A percentile compares a stretch with the other conserved stretches of the same genome.
phyloP scores from a whole-genome alignment of 192 early-diverging fungal genomes.

The Coemansia sp. region DNA sequence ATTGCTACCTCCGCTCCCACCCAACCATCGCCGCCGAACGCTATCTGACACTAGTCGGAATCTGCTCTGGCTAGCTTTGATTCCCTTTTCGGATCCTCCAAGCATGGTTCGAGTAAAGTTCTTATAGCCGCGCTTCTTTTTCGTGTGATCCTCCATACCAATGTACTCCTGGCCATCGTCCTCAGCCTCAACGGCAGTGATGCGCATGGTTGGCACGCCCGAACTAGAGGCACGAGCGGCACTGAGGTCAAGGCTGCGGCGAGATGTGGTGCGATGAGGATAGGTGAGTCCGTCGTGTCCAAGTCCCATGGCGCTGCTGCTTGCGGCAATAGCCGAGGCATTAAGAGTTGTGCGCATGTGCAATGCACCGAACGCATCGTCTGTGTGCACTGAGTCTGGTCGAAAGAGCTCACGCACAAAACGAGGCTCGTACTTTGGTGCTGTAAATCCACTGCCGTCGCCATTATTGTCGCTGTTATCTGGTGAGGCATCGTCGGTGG shows the following conservation, averaged over 20 bases:
- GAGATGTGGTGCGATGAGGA: conserved; percentile 6
- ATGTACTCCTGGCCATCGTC: conserved; percentile 53
- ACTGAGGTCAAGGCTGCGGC: conserved; percentile 43
- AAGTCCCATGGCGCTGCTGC: not conserved
- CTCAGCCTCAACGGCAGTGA: conserved; percentile 54
- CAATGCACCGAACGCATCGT: conserved; percentile 17
- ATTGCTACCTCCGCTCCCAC: conserved; percentile 20
- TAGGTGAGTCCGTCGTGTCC: not conserved
- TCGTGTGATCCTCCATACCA: conserved; percentile 28
- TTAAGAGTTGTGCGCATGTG: conserved; percentile 17
- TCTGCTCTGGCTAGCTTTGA: conserved; percentile 23
- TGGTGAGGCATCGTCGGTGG: conserved; percentile 6
- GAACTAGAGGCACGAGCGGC: conserved; percentile 38
- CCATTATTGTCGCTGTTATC: conserved; percentile 21
- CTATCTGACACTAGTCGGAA: conserved; percentile 47
- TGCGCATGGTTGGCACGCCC: conserved; percentile 47
- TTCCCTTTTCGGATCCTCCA: conserved; percentile 26
- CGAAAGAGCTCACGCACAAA: conserved; percentile 56
- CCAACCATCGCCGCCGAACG: conserved; percentile 52
- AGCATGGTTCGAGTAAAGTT: conserved; percentile 42
- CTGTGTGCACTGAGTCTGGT: conserved; percentile 1
- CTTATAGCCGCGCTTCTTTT: conserved; percentile 44
- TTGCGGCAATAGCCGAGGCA: not conserved
- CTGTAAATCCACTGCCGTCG: not conserved
- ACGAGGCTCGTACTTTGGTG: conserved; percentile 34